Percentiles rank a stretch among this genome's conserved stretches.
Evolutionary conservation across 768 basidiomycete genomes (phyloP).

Genomic region (Boletus coccyginus): DNA sequence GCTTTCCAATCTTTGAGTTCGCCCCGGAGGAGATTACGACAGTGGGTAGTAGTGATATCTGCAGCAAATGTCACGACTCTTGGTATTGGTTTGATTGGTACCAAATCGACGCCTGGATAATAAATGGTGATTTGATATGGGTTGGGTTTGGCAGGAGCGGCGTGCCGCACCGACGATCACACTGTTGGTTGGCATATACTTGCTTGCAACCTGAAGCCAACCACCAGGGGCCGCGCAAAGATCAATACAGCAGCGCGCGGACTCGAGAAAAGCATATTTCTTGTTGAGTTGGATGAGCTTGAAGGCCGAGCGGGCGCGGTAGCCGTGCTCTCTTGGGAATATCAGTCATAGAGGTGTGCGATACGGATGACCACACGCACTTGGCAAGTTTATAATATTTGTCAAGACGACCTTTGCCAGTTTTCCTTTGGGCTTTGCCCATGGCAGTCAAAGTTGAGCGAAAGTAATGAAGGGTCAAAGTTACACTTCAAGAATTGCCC

Average conservation of each 20-base stretch:
- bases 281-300: constrained; percentile 99
- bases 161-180: constrained; percentile 75
- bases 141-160: constrained; percentile 6
- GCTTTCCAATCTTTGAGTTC: constrained; percentile 99
- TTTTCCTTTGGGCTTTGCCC: constrained; percentile 90
- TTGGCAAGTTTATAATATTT: constrained; percentile 98
- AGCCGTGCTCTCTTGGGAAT: constrained; percentile 86
- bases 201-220: constrained; percentile 98
- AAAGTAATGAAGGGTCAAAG: neutral
- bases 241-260: constrained; percentile 92
- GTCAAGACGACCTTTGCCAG: constrained; percentile 92
- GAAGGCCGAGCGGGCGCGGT: constrained; percentile 98
- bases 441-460: constrained; percentile 32
- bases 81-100: constrained; percentile 94
- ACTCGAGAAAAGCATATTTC: constrained; percentile 90
- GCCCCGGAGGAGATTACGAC: constrained; percentile 78
- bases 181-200: constrained; percentile 93
- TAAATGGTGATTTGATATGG: constrained; percentile 8
- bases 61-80: constrained; percentile 87
- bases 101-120: constrained; percentile 82
- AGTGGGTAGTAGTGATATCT: constrained; percentile 92
- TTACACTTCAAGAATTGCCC: neutral
- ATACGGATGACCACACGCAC: constrained; percentile 35
- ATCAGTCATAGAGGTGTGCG: constrained; percentile 4
- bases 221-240: constrained; percentile 98